Evolutionary conservation across 176 grass and related monocot genomes (phyloP).

Genomic region (Oryza rufipogon): DNA sequence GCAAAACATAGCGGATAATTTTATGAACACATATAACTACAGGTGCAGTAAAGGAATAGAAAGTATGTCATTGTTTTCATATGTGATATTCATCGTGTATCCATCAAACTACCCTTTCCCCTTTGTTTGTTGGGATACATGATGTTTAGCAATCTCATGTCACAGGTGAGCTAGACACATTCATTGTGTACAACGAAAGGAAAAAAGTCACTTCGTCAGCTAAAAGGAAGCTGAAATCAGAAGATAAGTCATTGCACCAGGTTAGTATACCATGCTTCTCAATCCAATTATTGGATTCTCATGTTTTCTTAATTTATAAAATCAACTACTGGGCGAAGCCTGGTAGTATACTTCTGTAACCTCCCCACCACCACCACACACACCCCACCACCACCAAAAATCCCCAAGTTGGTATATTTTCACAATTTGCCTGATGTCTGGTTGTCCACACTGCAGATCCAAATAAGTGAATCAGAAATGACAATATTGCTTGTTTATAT

Average conservation of each 20-base stretch:
- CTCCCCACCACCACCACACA: not conserved
- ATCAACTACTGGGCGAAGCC: too few relatives aligned
- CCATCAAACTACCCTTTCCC: not conserved
- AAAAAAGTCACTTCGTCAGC: constrained; percentile 95
- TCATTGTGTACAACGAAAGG: constrained; percentile 98
- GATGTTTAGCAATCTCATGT: constrained; percentile 31
- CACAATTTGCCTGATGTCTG: constrained; percentile 6
- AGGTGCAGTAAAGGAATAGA: constrained; percentile 73
- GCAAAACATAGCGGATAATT: constrained; percentile 96
- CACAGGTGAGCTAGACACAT: constrained; percentile 79
- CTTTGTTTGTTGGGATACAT: constrained; percentile 7
- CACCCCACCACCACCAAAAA: not conserved
- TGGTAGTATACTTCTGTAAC: not conserved
- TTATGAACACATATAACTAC: constrained; percentile 71
- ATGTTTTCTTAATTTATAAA: not conserved
- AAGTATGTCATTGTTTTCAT: constrained; percentile 73
- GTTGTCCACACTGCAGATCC: not conserved
- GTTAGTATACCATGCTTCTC: constrained; percentile 29
- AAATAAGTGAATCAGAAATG: not conserved
- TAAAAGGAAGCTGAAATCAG: constrained; percentile 93
- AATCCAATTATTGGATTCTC: constrained; percentile 18
- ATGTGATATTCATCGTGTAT: constrained; percentile 24
- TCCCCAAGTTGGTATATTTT: constrained; percentile 5
- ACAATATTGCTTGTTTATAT: constrained; percentile 25
- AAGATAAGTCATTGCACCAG: constrained; percentile 87